phyloP scores from a whole-genome alignment of 805 yeast species.

The Candida qinlingensis region DNA sequence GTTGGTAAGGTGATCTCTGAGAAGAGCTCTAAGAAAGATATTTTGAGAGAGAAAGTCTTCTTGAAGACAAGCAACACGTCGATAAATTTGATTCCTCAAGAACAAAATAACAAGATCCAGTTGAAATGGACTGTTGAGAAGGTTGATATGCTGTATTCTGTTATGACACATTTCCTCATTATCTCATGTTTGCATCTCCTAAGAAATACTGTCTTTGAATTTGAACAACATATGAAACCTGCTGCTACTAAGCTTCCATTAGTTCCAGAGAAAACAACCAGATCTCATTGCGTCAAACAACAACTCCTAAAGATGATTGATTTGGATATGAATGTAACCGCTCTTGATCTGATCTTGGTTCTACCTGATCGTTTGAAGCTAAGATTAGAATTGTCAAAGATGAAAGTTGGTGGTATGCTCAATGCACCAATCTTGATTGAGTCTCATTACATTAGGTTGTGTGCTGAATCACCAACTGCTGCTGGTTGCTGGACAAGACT shows the following conservation, averaged over 20 bases:
- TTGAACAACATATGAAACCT: slow-evolving; percentile 17
- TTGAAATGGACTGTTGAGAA: slow-evolving; percentile 24
- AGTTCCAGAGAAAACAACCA: background rate
- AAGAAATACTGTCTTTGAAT: slow-evolving; percentile 33
- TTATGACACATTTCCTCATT: slow-evolving; percentile 40
- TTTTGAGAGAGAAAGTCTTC: slow-evolving; percentile 27
- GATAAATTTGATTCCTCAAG: slow-evolving; percentile 19
- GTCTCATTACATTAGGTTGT: slow-evolving; percentile 35
- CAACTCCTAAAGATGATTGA: slow-evolving; percentile 21
- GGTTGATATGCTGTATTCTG: slow-evolving; percentile 31
- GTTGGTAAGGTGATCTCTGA: slow-evolving; percentile 29
- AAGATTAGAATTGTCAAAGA: slow-evolving; percentile 38
- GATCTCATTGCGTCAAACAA: slow-evolving; percentile 4
- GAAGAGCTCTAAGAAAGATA: slow-evolving; percentile 23
- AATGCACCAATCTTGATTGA: slow-evolving; percentile 19
- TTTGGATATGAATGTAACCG: slow-evolving; percentile 19
- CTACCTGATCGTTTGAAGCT: slow-evolving; percentile 46
- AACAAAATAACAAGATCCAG: slow-evolving; percentile 18
- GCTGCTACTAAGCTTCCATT: slow-evolving; percentile 15
- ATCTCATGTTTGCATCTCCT: slow-evolving; percentile 41
- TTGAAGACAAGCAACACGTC: slow-evolving; percentile 26
- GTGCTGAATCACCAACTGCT: slow-evolving; percentile 48
- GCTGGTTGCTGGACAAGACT: slow-evolving; percentile 46
- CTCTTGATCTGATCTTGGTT: slow-evolving; percentile 25
- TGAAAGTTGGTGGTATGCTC: slow-evolving; percentile 19